Base-by-base conservation (phyloP, 1,284 basidiomycete species). In the Mycena citricolor region DNA sequence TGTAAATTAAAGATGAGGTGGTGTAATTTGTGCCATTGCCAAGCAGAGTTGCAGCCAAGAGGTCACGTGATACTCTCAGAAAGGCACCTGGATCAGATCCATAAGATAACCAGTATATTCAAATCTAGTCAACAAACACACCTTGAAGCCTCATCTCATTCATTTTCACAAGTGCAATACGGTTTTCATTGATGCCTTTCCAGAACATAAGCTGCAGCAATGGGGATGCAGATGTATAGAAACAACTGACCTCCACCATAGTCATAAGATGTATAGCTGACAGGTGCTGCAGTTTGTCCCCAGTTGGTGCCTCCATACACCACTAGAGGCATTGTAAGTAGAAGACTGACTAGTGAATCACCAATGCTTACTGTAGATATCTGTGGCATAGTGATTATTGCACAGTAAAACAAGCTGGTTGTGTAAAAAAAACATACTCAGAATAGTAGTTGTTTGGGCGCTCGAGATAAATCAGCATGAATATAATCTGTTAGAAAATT, bases 121-220 rank as follows among this genome's bases (percentile, higher is more conserved):
- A 11, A 29, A 31, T n/a, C 4, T 11, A 4, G 5, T 39, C 12
- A 56, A 32, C 32, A 36, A 56, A 56, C 21, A 44, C 32, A 63
- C 73, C 74, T 64, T 79, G 75, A 10, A 73, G 62, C 43, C 76
- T 67, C 67, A 79, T 72, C 54, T 79, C 76, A 37, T 74, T 74
- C 70, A 76, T 78, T 54, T 79, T 79, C 1, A 69, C 57, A 13
- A 59, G 65, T 1, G 74, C 67, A 14, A 72, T 61, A 4, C 76
- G 65, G 44, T 73, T 76, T 57, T 79, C 77, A 43, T 74, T 71
- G 46, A 79, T 77, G 8, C 74, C 68, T 67, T 44, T 8, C 3
- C 30, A 26, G 14, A 11, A n/a, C n/a, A 14, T 19, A 21, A 13
- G 30, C 32, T 21, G 12, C 32, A 23, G 6, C 13, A 3, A 2